A percentile compares a stretch with the other conserved stretches of the same genome.
Conservation (phyloP, 2,329 filamentous ascomycete species). For the Coniella lustricola region DNA sequence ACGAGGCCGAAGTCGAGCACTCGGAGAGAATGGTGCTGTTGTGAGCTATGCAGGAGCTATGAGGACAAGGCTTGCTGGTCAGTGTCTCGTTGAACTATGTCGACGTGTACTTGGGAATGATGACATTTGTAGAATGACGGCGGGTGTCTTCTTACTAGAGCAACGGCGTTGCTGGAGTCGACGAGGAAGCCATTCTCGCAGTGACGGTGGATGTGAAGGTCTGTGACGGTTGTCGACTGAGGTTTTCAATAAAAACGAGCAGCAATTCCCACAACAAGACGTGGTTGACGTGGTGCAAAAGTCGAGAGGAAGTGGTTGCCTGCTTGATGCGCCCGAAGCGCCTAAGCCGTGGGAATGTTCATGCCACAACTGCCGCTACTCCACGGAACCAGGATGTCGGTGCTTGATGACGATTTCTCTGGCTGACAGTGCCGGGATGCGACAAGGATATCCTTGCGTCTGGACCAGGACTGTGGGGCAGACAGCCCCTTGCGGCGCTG, state of each 20-base stretch:
- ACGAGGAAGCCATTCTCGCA: slow-evolving; percentile 61
- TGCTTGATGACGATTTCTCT: slow-evolving; percentile 1
- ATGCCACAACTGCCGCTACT: neutral
- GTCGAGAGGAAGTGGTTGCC: no score
- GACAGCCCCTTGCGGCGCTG: no score
- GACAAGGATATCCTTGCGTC: neutral
- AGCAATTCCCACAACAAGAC: no score
- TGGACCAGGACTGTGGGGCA: no score
- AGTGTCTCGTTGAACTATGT: slow-evolving; percentile 6
- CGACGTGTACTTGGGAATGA: neutral
- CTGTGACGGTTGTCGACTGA: no score
- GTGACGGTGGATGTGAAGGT: neutral
- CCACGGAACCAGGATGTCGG: neutral
- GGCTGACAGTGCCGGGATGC: slow-evolving; percentile 2
- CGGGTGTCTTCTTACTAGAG: slow-evolving; percentile 54
- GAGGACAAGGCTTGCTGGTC: slow-evolving; percentile 13
- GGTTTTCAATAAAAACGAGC: no score
- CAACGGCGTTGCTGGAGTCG: slow-evolving; percentile 58
- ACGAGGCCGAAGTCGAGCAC: slow-evolving; percentile 79
- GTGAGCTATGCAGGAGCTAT: slow-evolving; percentile 87
- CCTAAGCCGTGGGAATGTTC: neutral
- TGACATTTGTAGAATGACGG: slow-evolving; percentile 1
- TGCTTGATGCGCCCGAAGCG: neutral
- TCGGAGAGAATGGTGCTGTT: slow-evolving; percentile 89
- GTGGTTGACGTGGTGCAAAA: no score